Conservation (phyloP, 805 yeast genomes). For the Teunomyces tritomae region DNA sequence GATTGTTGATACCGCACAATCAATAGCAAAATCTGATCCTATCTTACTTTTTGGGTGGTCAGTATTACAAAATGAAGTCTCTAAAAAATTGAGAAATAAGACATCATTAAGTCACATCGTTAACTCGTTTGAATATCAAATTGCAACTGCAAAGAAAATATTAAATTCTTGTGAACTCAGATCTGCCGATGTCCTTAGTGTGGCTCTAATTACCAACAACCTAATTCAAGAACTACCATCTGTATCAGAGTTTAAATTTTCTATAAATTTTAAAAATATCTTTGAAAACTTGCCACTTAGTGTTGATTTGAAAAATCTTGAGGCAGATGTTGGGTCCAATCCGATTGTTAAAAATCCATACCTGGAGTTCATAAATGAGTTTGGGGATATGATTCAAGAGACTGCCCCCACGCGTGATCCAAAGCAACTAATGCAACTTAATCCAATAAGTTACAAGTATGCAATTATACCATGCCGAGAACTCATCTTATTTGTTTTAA, state of each 20-base stretch:
- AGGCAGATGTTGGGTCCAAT: neutral
- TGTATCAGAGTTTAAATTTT: neutral
- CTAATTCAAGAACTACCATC: neutral
- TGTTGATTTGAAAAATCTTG: neutral
- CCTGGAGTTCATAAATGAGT: neutral
- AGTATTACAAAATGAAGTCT: constrained; percentile 4
- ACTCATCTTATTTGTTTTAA: neutral
- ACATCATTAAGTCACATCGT: constrained; percentile 7
- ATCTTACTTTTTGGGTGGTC: constrained; percentile 8
- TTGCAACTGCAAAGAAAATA: neutral
- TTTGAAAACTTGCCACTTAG: neutral
- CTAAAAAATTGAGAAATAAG: neutral
- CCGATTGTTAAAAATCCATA: neutral
- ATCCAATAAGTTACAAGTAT: neutral
- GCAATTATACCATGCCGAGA: neutral
- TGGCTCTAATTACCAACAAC: neutral
- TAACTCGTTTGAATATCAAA: constrained; percentile 16
- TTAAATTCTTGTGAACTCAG: neutral
- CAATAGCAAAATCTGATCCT: constrained; percentile 2
- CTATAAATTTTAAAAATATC: neutral
- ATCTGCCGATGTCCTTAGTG: neutral
- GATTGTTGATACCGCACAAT: constrained; percentile 8
- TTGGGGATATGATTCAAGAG: neutral
- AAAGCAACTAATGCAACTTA: neutral
- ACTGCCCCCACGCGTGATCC: neutral